phyloP scores from a whole-genome alignment of 768 basidiomycete species.

The Lactarius evosmus region DNA sequence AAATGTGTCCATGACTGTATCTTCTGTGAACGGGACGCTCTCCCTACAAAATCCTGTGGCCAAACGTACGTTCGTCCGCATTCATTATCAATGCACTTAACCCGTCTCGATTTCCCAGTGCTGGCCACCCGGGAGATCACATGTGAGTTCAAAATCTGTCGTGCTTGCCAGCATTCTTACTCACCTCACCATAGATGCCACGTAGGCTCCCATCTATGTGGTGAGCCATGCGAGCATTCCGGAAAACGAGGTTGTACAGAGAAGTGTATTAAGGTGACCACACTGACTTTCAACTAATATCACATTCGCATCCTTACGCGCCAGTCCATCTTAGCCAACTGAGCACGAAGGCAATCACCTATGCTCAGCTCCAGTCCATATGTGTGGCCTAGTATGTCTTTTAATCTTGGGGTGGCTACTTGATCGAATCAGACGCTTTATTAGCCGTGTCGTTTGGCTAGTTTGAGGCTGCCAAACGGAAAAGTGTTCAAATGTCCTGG shows the following conservation, averaged over 20 bases:
- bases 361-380: conserved; percentile 53
- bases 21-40: not conserved
- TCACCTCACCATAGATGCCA: conserved; percentile 41
- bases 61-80: not conserved
- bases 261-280: conserved; percentile 11
- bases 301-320: not conserved
- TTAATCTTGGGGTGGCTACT: not conserved
- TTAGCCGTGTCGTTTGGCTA: conserved; percentile 15
- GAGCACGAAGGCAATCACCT: conserved; percentile 44
- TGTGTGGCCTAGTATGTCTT: conserved; percentile 48
- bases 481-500: conserved; percentile 2
- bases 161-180: not conserved
- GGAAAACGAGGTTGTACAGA: conserved; percentile 48
- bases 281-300: conserved; percentile 40
- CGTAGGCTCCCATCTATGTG: conserved; percentile 46
- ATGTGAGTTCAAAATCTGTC: not conserved
- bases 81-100: not conserved
- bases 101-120: not conserved
- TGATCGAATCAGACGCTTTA: too few species aligned
- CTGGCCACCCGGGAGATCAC: not conserved
- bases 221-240: conserved; percentile 44
- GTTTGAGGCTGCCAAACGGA: conserved; percentile 2
- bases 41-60: not conserved
- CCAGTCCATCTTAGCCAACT: not conserved
- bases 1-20: not conserved